These are phyloP conservation scores for Stipa capillata DNA, from an alignment of 176 grass and related monocot species.

Conservation along the genomic window DNA sequence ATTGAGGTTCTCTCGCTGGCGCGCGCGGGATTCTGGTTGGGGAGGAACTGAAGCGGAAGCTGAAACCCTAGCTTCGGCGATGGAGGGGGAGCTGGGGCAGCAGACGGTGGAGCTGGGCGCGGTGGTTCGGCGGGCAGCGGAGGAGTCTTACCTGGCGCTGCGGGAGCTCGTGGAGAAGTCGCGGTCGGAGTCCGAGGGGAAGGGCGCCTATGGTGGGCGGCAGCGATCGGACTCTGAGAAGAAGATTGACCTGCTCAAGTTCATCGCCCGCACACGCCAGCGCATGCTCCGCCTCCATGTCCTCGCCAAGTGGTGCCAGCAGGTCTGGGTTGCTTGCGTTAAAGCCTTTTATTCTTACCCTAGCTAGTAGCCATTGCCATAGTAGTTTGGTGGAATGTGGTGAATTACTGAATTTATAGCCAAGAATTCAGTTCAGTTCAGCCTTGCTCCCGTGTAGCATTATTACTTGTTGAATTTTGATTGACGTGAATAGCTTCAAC, in stretches of 20 bases:
- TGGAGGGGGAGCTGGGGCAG: constrained; percentile 71
- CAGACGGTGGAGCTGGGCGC: constrained; percentile 89
- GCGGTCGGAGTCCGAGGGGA: constrained; percentile 51
- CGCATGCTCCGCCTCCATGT: constrained; percentile 98
- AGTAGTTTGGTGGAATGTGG: neutral
- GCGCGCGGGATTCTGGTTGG: neutral
- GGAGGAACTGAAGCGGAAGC: neutral
- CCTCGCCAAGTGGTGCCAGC: constrained; percentile 97
- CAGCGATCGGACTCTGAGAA: constrained; percentile 89
- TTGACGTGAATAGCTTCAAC: neutral
- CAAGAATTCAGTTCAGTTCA: neutral
- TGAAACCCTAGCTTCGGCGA: constrained; percentile 46
- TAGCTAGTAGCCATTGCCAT: neutral
- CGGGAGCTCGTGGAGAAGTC: constrained; percentile 89
- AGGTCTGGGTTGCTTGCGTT: constrained; percentile 37
- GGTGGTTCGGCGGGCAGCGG: constrained; percentile 69
- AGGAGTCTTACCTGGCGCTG: constrained; percentile 89
- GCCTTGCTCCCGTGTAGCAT: neutral
- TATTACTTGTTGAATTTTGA: neutral
- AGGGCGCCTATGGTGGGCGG: constrained; percentile 26
- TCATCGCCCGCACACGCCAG: constrained; percentile 83
- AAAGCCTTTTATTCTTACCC: neutral
- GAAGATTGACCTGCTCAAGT: constrained; percentile 98
- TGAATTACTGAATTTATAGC: neutral
- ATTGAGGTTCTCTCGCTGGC: neutral